A percentile compares a stretch with the other conserved stretches of the same genome.
Conservation (phyloP, 225 moss, liverwort and hornwort species). For the Sphagnum contortum region DNA sequence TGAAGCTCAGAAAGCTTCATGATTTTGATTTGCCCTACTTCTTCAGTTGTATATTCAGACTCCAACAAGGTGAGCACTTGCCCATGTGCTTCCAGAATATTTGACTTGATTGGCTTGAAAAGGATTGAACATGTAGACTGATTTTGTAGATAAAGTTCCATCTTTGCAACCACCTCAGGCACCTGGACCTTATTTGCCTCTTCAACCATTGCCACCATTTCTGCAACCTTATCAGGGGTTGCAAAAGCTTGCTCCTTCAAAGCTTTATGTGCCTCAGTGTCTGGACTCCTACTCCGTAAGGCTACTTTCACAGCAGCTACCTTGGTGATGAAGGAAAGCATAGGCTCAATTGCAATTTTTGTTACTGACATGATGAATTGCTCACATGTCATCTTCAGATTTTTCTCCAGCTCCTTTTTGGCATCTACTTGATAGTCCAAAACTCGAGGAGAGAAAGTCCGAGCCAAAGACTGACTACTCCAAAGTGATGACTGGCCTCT, state of each 20-base stretch:
- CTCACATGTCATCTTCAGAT: slow-evolving; percentile 43
- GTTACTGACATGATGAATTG: slow-evolving; percentile 55
- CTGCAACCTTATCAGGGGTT: slow-evolving; percentile 37
- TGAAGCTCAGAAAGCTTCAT: slow-evolving; percentile 24
- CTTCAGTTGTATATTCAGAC: slow-evolving; percentile 28
- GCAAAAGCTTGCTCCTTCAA: slow-evolving; percentile 50
- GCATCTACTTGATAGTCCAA: slow-evolving; percentile 45
- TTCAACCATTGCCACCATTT: slow-evolving; percentile 33
- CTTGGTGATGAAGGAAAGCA: slow-evolving; percentile 59
- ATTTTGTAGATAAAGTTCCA: slow-evolving; percentile 39
- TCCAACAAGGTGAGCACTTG: slow-evolving; percentile 27
- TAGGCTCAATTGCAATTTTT: slow-evolving; percentile 44
- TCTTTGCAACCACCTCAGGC: slow-evolving; percentile 31
- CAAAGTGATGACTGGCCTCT: slow-evolving; percentile 36
- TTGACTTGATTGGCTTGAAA: slow-evolving; percentile 48
- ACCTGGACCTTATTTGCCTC: slow-evolving; percentile 28
- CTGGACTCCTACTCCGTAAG: slow-evolving; percentile 8
- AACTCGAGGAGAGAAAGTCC: slow-evolving; percentile 39
- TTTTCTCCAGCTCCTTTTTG: slow-evolving; percentile 43
- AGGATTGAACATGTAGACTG: slow-evolving; percentile 38
- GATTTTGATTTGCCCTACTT: slow-evolving; percentile 13
- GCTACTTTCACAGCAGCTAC: slow-evolving; percentile 24
- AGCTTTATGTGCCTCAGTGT: slow-evolving; percentile 19
- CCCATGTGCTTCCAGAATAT: slow-evolving; percentile 42
- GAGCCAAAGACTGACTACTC: slow-evolving; percentile 27